These are phyloP conservation scores for Colletotrichum coccodes DNA, from an alignment of 2,329 filamentous ascomycete genomes.

Conservation along the genomic window DNA sequence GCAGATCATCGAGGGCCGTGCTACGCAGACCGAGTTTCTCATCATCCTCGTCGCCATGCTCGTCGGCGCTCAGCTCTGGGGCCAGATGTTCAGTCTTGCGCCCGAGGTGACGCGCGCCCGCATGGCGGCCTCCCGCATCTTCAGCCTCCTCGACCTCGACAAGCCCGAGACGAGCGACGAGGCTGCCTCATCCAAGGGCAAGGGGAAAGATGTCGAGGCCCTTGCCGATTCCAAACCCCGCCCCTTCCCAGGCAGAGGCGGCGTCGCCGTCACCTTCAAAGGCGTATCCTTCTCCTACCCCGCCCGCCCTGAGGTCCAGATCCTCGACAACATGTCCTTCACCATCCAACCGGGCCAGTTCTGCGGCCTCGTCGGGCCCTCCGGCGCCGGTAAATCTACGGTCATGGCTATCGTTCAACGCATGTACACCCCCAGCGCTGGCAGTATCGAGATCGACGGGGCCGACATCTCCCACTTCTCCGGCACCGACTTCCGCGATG, in stretches of 20 bases:
- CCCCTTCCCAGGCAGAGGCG: conserved; percentile 39
- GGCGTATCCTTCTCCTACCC: conserved; percentile 75
- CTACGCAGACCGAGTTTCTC: conserved; percentile 76
- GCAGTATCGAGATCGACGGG: conserved; percentile 56
- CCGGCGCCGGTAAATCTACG: conserved; percentile 75
- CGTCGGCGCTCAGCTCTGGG: conserved; percentile 78
- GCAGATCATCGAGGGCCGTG: conserved; percentile 73
- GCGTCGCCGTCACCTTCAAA: conserved; percentile 63
- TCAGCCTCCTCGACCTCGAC: conserved; percentile 58
- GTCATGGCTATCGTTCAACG: conserved; percentile 66
- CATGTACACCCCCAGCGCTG: conserved; percentile 56
- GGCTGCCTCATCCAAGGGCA: conserved; percentile 34
- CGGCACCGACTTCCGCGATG: conserved; percentile 47
- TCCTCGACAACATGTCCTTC: conserved; percentile 67
- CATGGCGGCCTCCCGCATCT: conserved; percentile 67
- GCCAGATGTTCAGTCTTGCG: conserved; percentile 79
- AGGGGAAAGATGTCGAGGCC: conserved; percentile 51
- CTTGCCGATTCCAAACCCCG: conserved; percentile 40
- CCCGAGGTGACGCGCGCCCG: conserved; percentile 78
- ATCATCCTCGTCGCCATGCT: conserved; percentile 78
- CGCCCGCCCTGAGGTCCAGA: conserved; percentile 65
- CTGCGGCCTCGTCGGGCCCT: conserved; percentile 72
- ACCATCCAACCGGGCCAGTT: conserved; percentile 69
- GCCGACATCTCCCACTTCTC: conserved; percentile 55
- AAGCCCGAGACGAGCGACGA: conserved; percentile 27